Evolutionary conservation across 352 stramenopile genomes (phyloP).

Genomic region (Globisporangium splendens): DNA sequence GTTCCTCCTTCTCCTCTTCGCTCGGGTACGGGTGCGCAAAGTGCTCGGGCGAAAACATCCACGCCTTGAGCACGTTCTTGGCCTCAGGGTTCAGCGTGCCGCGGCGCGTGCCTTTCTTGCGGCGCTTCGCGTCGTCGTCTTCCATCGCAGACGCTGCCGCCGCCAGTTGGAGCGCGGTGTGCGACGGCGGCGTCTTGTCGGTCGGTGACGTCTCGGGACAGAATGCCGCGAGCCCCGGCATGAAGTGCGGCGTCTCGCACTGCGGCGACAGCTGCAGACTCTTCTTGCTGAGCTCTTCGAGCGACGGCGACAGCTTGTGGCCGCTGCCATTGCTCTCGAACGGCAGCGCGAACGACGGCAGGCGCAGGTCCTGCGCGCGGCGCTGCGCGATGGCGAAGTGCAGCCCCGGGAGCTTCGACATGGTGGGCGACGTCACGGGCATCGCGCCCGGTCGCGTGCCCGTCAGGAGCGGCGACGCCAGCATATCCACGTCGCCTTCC

Average conservation of each 20-base stretch:
- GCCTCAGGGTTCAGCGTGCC: conserved; percentile 80
- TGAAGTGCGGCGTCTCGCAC: conserved; percentile 34
- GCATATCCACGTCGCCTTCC: conserved; percentile 2
- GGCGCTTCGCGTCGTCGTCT: conserved; percentile 22
- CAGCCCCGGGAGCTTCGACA: conserved; percentile 56
- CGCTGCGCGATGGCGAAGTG: conserved; percentile 61
- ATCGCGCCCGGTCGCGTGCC: conserved; percentile 21
- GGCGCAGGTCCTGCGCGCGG: conserved; percentile 34
- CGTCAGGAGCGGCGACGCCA: conserved; percentile 39
- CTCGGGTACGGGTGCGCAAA: conserved; percentile 86
- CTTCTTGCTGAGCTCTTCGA: conserved; percentile 3
- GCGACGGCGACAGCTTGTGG: conserved; percentile 1
- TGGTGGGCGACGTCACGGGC: conserved; percentile 35
- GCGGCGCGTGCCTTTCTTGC: conserved; percentile 78
- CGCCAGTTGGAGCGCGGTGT: background rate
- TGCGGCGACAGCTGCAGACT: conserved; percentile 27
- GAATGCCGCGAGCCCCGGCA: conserved; percentile 17
- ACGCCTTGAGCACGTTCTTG: conserved; percentile 86
- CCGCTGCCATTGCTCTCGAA: conserved; percentile 10
- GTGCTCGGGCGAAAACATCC: conserved; percentile 88
- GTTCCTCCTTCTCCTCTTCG: conserved; percentile 85
- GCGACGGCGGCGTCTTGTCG: conserved; percentile 19
- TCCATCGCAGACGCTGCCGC: background rate
- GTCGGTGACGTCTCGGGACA: conserved; percentile 37
- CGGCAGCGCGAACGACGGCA: conserved; percentile 39